A percentile compares a stretch with the other conserved stretches of the same genome.
Evolutionary conservation across 305 asterid species (phyloP).

Genomic region (Rubia balearica): DNA sequence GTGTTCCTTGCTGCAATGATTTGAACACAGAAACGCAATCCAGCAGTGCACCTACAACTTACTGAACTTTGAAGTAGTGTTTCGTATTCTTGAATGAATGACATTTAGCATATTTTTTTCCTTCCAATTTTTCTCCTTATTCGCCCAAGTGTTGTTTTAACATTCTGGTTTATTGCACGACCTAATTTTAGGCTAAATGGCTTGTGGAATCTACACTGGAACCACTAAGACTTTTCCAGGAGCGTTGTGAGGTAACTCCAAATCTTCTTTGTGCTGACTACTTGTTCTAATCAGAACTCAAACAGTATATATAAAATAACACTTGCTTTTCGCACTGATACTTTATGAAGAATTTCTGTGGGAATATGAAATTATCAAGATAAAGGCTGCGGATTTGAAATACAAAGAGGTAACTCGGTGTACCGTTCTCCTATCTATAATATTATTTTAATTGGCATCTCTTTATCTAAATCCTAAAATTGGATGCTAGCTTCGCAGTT

Average conservation of each 20-base stretch:
- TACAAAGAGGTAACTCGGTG: conserved; percentile 67
- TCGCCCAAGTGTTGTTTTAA: conserved; percentile 11
- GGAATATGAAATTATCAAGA: conserved; percentile 91
- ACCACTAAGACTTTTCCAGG: conserved; percentile 89
- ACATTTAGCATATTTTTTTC: not conserved
- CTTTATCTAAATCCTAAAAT: no score
- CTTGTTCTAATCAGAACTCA: not conserved
- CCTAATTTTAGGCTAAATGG: conserved; percentile 70
- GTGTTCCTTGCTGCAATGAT: not conserved
- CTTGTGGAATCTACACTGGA: conserved; percentile 92
- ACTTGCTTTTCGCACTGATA: conserved; percentile 10
- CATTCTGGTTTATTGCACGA: conserved; percentile 8
- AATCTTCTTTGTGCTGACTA: not conserved
- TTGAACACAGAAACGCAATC: not conserved
- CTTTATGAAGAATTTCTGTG: conserved; percentile 88
- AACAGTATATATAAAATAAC: not conserved
- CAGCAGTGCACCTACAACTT: not conserved
- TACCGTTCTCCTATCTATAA: not conserved
- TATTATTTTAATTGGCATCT: not conserved
- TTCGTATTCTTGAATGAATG: not conserved
- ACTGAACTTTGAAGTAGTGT: not conserved
- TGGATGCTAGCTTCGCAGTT: no score
- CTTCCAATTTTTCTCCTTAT: not conserved
- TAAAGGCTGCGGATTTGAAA: conserved; percentile 88
- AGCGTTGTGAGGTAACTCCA: conserved; percentile 79